Base-by-base conservation (phyloP, 768 basidiomycete genomes). In the Hygrophoropsis aurantiaca region DNA sequence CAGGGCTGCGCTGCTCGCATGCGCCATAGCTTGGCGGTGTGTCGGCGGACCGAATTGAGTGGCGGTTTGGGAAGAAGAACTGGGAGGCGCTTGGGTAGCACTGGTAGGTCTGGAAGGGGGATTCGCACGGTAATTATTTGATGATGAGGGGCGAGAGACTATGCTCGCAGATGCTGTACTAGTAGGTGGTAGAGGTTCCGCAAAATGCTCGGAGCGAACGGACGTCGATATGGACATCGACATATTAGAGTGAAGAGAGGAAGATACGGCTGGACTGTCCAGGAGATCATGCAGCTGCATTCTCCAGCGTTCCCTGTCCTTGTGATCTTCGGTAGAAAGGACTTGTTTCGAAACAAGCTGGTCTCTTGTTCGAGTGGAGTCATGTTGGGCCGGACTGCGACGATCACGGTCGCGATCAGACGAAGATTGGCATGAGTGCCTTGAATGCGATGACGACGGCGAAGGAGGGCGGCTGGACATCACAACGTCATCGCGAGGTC, bases 1-100 rank as follows among this genome's bases (percentile, higher is more conserved):
- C 66, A 74, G 72, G 4, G 80, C 81, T 40, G 72, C 77, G 32
- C 71, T 72, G 47, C 79, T 81, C 9, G 81, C 81, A 42, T 72
- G 71, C 19, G 77, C 78, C 21, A 75, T 40, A 30, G 62, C 62
- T 39, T 60, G 59, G 26, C 60, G 49, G 19, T 61, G 59, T 30
- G 27, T 6, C 1, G 46, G 23, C 21, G 23, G 32, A 3, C 61
- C 58, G 1, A 60, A 56, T 4, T 51, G 33, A 23, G 56, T 37
- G 11, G 52, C 56, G 20, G 40, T 41, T n/a, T 40, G 47, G 11
- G 58, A 54, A 39, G 55, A 56, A 21, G 55, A 53, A 4, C 55
- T 52, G 3, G 58, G 35, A 0, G 45, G 44, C 37, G 55, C 62
- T 42, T 11, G 55, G 53, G 7, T 40, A 30, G 27, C 27, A 18